Evolutionary conservation across 1,284 basidiomycete genomes (phyloP).

Genomic region (Leccinum fallax): DNA sequence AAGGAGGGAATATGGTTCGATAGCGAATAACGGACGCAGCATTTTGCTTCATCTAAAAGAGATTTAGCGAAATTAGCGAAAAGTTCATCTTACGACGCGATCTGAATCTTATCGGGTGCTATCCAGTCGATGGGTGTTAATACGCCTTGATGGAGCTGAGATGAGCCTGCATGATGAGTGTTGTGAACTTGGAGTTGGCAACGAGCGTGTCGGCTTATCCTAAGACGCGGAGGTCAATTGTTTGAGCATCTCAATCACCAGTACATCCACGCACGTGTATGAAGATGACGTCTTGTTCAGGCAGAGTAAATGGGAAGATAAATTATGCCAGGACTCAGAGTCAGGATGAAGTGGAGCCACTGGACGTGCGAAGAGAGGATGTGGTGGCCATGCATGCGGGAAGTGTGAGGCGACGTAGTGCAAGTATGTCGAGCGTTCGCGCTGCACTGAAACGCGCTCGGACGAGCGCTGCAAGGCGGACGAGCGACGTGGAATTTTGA

Average conservation of each 20-base stretch:
- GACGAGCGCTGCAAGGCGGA: too few species aligned
- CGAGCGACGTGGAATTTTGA: too few species aligned
- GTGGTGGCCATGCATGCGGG: too few species aligned
- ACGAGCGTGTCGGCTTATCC: conserved; percentile 89
- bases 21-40: conserved; percentile 64
- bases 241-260: background rate
- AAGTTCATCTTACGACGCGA: conserved; percentile 63
- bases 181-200: conserved; percentile 92
- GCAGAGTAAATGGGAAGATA: conserved; percentile 56
- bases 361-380: too few species aligned
- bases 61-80: conserved; percentile 76
- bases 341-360: too few species aligned
- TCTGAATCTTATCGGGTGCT: conserved; percentile 54
- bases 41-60: conserved; percentile 97
- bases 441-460: too few species aligned
- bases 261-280: conserved; percentile 72
- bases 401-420: too few species aligned
- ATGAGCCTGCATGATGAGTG: conserved; percentile 74
- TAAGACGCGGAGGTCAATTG: conserved; percentile 31
- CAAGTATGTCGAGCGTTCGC: too few species aligned
- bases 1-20: conserved; percentile 67
- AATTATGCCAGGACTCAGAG: too few species aligned
- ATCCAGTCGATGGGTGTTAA: conserved; percentile 51
- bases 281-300: conserved; percentile 83
- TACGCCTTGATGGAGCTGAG: conserved; percentile 64